These are phyloP conservation scores for Falciphora oryzae DNA, from an alignment of 2,329 filamentous ascomycete species.

Conservation along the genomic window DNA sequence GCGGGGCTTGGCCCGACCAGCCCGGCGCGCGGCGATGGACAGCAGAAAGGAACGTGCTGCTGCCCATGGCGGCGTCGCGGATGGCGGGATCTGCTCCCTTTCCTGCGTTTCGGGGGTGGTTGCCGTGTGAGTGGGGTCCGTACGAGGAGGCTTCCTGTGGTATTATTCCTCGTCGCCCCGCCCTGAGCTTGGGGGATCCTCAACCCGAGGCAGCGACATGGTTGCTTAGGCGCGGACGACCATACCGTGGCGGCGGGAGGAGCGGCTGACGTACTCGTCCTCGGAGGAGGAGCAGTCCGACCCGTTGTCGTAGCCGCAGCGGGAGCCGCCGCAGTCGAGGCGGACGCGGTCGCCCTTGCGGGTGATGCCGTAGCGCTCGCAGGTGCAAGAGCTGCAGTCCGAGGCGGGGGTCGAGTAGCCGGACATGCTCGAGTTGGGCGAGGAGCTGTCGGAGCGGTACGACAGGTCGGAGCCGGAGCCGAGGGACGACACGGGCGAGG, in stretches of 20 bases:
- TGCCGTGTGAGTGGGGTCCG: background rate
- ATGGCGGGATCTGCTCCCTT: background rate
- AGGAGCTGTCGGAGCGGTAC: conserved; percentile 68
- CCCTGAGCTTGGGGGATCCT: conserved; percentile 17
- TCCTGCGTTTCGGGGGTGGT: conserved; percentile 16
- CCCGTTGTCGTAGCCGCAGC: conserved; percentile 77
- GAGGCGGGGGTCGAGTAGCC: conserved; percentile 76
- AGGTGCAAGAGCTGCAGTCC: conserved; percentile 76
- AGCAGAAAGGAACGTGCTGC: conserved; percentile 1
- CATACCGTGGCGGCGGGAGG: conserved; percentile 59
- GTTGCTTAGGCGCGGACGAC: conserved; percentile 40
- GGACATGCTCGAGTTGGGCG: conserved; percentile 65
- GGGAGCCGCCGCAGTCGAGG: conserved; percentile 86
- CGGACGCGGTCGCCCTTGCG: conserved; percentile 89
- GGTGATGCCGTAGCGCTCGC: conserved; percentile 95
- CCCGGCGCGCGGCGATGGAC: too few species aligned
- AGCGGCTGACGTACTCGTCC: conserved; percentile 46
- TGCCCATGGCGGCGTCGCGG: background rate
- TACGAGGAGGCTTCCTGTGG: background rate
- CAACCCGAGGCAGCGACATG: conserved; percentile 19
- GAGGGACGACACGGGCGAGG: conserved; percentile 59
- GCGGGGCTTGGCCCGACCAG: background rate
- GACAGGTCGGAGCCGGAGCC: conserved; percentile 60
- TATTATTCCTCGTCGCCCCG: conserved; percentile 15
- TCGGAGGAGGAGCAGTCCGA: conserved; percentile 64